Evolutionary conservation across 2,329 filamentous ascomycete genomes (phyloP), one percentile per base, ranked within the genome.

Genomic region (Sarocladium oryzae): DNA sequence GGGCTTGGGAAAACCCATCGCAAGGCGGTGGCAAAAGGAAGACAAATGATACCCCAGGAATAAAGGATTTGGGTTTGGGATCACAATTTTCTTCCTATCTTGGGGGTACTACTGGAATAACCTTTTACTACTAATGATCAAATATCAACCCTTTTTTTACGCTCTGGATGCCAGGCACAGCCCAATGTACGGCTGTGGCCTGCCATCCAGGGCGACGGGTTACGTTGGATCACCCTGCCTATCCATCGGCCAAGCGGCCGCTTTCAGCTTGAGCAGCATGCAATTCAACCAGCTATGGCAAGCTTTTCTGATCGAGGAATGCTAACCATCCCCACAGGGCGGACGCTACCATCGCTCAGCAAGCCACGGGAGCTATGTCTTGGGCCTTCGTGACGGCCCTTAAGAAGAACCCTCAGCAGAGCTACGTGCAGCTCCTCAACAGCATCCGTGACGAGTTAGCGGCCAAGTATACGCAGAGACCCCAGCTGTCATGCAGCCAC

Each of bases 341-440:
- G 69, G 93, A 99, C 66, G 91, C 92, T n/a, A 88, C 84, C 18
- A 96, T 97, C 60, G 83, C 79, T 32, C 86, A 90, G 49, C 81
- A 96, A 70, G 92, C 93, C 24, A 97, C 93, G 0, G 93, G 93
- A 50, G 93, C 93, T 64, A 97, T 99, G 93, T 96, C 90, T 1
- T 97, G 88, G 84, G 93, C 93, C 9, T 99, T 99, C 67, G 91
- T 99, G 66, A 86, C 78, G 4, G 86, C 91, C 38, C 79, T 99
- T 58, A 92, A 89, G 74, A 96, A 96, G 79, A 95, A 97, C 67
- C 91, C 92, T 0, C 90, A 96, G 64, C 93, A 99, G 75, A 96
- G 90, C 73, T 99, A 99, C 64, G 91, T 99, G 49, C 87, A 96
- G 73, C 75, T 99, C 55, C 79, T 99, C 61, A 97, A 96, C 76